These are phyloP conservation scores for Chytriomyces hyalinus DNA, from an alignment of 192 early-diverging fungal species.

Conservation along the genomic window DNA sequence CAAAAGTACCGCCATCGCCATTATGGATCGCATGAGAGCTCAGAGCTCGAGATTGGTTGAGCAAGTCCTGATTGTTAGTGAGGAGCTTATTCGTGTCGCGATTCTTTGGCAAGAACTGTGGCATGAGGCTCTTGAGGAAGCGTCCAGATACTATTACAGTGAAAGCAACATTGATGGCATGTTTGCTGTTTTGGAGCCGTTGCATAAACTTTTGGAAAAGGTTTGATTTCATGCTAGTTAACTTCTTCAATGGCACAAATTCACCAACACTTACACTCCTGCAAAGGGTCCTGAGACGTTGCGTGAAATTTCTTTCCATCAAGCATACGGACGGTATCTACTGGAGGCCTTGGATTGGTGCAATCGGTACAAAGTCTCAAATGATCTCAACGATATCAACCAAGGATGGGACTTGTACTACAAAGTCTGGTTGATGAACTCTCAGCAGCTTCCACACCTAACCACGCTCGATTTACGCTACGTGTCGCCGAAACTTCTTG, in stretches of 20 bases:
- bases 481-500: slow-evolving; percentile 75
- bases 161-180: slow-evolving; percentile 72
- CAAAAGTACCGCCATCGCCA: slow-evolving; percentile 69
- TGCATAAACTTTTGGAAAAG: slow-evolving; percentile 57
- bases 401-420: slow-evolving; percentile 42
- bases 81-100: slow-evolving; percentile 88
- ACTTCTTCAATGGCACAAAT: slow-evolving; percentile 11
- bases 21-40: slow-evolving; percentile 82
- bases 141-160: slow-evolving; percentile 68
- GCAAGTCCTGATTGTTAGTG: slow-evolving; percentile 73
- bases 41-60: slow-evolving; percentile 76
- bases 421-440: slow-evolving; percentile 52
- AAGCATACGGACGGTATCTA: slow-evolving; percentile 76
- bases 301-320: slow-evolving; percentile 78
- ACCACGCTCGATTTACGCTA: slow-evolving; percentile 77
- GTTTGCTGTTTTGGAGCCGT: slow-evolving; percentile 69
- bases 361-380: slow-evolving; percentile 64
- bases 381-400: slow-evolving; percentile 72
- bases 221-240: slow-evolving; percentile 5
- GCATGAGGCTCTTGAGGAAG: slow-evolving; percentile 82
- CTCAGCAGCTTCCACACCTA: slow-evolving; percentile 68
- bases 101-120: slow-evolving; percentile 89
- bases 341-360: slow-evolving; percentile 75
- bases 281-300: slow-evolving; percentile 70
- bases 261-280: not conserved